Evolutionary conservation across 1,139 yeast genomes (phyloP).

Genomic region (Hansenula anomala): DNA sequence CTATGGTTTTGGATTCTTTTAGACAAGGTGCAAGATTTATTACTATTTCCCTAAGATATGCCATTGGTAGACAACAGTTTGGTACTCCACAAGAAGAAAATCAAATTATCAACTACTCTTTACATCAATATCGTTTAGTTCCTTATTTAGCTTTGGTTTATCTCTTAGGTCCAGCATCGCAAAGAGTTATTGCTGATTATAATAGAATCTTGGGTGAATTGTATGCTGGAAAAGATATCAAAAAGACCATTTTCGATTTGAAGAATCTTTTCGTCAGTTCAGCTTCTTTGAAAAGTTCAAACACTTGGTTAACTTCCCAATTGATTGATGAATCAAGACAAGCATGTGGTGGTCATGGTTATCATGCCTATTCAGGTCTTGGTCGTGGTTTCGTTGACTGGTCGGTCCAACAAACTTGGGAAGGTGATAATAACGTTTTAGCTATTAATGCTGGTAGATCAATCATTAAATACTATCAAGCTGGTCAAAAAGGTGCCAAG

Average conservation of each 20-base stretch:
- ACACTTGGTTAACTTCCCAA: conserved; percentile 80
- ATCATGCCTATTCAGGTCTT: conserved; percentile 83
- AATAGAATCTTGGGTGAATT: conserved; percentile 47
- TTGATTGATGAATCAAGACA: conserved; percentile 87
- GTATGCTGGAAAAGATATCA: conserved; percentile 39
- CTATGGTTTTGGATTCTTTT: conserved; percentile 83
- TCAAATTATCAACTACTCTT: conserved; percentile 74
- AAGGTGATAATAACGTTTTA: conserved; percentile 88
- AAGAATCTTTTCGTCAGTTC: conserved; percentile 81
- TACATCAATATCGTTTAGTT: conserved; percentile 80
- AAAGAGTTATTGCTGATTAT: conserved; percentile 54
- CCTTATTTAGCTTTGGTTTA: conserved; percentile 81
- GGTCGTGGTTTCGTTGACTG: conserved; percentile 88
- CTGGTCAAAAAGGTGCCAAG: conserved; percentile 31
- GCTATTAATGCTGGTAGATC: conserved; percentile 82
- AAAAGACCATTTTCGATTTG: conserved; percentile 51
- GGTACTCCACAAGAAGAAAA: conserved; percentile 42
- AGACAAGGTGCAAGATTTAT: conserved; percentile 74
- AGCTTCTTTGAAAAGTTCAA: conserved; percentile 85
- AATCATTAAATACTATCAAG: conserved; percentile 50
- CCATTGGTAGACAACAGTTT: conserved; percentile 88
- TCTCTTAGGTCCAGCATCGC: conserved; percentile 72
- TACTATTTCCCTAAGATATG: conserved; percentile 84
- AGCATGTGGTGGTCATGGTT: conserved; percentile 97
- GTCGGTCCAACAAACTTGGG: conserved; percentile 98